Conservation (phyloP, 306 rosid genomes). For the Quercus mongolica region DNA sequence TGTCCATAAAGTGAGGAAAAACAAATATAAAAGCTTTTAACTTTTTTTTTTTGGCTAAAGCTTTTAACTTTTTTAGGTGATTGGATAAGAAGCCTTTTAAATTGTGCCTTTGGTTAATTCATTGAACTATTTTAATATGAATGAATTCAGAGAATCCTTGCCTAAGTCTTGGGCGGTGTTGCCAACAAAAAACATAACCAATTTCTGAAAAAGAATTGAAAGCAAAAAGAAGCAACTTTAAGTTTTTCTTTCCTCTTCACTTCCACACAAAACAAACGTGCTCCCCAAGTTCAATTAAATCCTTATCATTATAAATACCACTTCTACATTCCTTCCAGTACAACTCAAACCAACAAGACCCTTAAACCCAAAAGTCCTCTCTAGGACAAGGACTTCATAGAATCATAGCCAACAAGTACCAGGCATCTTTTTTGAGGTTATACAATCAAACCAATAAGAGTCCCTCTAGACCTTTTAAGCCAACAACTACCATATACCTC, state of each 20-base stretch:
- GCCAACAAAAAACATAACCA: slow-evolving; percentile 27
- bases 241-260: slow-evolving; percentile 41
- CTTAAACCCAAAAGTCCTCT: background rate
- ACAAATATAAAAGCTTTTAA: background rate
- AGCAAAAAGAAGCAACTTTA: slow-evolving; percentile 34
- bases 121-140: too few species aligned
- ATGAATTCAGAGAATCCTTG: slow-evolving; percentile 12
- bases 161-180: slow-evolving; percentile 21
- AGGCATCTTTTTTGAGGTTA: too few species aligned
- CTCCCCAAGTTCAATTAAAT: slow-evolving; percentile 39
- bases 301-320: slow-evolving; percentile 5
- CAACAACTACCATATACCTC: background rate
- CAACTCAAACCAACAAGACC: background rate
- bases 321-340: background rate
- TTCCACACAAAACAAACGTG: slow-evolving; percentile 41
- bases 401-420: too few species aligned
- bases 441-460: too few species aligned
- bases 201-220: slow-evolving; percentile 23
- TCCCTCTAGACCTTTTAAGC: background rate
- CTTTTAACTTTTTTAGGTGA: background rate
- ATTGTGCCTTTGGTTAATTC: too few species aligned
- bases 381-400: too few species aligned
- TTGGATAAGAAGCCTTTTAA: background rate
- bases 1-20: too few species aligned
- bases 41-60: background rate